phyloP scores from a whole-genome alignment of 371 early-diverging fungal species.

The Blakeslea trispora region DNA sequence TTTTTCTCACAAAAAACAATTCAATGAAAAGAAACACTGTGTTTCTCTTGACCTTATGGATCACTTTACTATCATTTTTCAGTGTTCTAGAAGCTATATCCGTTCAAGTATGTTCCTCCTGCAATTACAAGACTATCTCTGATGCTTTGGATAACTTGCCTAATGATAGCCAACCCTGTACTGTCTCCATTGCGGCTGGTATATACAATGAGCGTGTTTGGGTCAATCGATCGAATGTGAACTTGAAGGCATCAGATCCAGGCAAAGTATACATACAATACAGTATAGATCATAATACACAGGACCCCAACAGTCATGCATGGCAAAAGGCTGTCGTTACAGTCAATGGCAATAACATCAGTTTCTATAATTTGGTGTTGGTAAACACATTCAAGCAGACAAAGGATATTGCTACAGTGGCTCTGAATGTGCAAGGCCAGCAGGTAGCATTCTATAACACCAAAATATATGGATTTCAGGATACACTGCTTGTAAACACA shows the following conservation, averaged over 20 bases:
- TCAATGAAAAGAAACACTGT: no score
- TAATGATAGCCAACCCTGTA: conserved; percentile 9
- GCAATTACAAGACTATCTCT: conserved; percentile 11
- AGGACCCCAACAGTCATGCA: conserved; percentile 4
- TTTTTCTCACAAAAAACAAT: no score
- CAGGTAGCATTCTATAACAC: conserved; percentile 26
- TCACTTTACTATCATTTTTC: no score
- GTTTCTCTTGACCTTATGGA: no score
- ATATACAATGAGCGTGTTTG: conserved; percentile 17
- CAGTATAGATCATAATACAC: conserved; percentile 10
- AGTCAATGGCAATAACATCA: conserved; percentile 16
- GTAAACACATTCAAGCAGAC: conserved; percentile 14
- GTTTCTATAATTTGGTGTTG: conserved; percentile 14
- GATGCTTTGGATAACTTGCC: conserved; percentile 20
- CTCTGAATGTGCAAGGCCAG: conserved; percentile 16
- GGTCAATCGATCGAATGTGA: conserved; percentile 16
- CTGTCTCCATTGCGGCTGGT: conserved; percentile 19
- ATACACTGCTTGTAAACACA: conserved; percentile 32
- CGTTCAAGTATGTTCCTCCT: conserved; percentile 12
- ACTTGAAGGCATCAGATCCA: conserved; percentile 7
- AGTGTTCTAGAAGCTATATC: neutral
- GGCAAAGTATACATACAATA: conserved; percentile 10
- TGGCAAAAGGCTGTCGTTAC: conserved; percentile 11
- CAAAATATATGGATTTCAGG: conserved; percentile 36
- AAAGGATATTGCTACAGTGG: conserved; percentile 17